A percentile compares a stretch with the other conserved stretches of the same genome.
phyloP scores from a whole-genome alignment of 345 rosid species.

The Aquilaria malaccensis region DNA sequence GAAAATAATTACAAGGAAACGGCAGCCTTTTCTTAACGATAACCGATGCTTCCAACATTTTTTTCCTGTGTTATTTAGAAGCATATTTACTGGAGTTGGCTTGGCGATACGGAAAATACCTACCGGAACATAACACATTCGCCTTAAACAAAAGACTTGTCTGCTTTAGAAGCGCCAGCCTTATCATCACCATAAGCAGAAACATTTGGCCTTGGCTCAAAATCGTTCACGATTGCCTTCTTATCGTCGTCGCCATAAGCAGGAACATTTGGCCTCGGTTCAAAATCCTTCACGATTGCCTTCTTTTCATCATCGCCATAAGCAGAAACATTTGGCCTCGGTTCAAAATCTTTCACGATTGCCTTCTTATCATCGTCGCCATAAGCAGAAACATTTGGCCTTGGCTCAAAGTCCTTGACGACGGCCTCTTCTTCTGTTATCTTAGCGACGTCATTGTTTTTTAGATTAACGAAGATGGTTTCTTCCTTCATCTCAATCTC shows the following conservation, averaged over 20 bases:
- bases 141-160: too few relatives aligned
- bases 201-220: not conserved
- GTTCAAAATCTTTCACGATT: not conserved
- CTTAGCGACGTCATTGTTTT: not conserved
- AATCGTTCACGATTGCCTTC: not conserved
- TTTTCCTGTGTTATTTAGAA: too few relatives aligned
- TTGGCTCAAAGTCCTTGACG: slow-evolving; percentile 4
- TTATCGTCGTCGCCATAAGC: not conserved
- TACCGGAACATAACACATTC: too few relatives aligned
- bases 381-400: slow-evolving; percentile 1
- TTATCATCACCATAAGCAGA: not conserved
- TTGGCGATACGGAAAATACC: too few relatives aligned
- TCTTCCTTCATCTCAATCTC: not conserved
- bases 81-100: too few relatives aligned
- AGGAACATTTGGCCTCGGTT: not conserved
- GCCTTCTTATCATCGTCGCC: not conserved
- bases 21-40: too few relatives aligned
- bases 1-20: too few relatives aligned
- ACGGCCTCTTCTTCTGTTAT: not conserved
- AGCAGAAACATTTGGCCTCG: not conserved
- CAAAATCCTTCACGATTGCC: not conserved
- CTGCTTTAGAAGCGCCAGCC: not conserved
- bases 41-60: too few relatives aligned
- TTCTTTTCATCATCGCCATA: slow-evolving; percentile 4
- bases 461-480: not conserved